These are phyloP conservation scores for Hymenoscyphus linearis DNA, from an alignment of 2,329 filamentous ascomycete genomes.

Conservation along the genomic window DNA sequence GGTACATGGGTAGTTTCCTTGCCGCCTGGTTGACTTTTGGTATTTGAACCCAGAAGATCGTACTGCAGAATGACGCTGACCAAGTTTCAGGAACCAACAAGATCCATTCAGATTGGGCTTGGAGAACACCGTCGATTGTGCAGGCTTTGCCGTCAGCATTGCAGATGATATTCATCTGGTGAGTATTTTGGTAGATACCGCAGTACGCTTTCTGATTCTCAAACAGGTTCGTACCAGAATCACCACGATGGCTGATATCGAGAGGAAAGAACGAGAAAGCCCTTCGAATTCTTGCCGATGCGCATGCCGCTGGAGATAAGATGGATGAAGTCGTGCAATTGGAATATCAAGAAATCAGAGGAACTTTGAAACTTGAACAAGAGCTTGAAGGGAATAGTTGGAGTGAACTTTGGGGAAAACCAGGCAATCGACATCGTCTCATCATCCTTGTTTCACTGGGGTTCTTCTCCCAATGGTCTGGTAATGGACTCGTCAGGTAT, in stretches of 20 bases:
- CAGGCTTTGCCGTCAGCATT: constrained; percentile 29
- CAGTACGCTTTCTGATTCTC: constrained; percentile 5
- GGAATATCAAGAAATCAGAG: constrained; percentile 40
- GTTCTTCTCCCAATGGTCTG: constrained; percentile 54
- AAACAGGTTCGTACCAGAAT: constrained; percentile 34
- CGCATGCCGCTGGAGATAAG: constrained; percentile 37
- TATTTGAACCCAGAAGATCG: constrained; percentile 13
- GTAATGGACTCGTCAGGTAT: constrained; percentile 41
- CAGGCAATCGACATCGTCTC: constrained; percentile 49
- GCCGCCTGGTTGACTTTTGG: constrained; percentile 42
- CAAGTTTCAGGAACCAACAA: constrained; percentile 33
- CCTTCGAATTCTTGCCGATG: constrained; percentile 43
- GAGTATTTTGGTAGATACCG: not conserved
- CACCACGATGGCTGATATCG: constrained; percentile 36
- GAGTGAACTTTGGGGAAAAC: constrained; percentile 43
- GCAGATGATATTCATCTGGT: constrained; percentile 28
- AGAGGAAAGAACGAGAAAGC: constrained; percentile 46
- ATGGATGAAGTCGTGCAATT: constrained; percentile 37
- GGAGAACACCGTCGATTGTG: constrained; percentile 32
- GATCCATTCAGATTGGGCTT: constrained; percentile 32
- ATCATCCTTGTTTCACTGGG: constrained; percentile 48
- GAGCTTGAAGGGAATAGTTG: constrained; percentile 42
- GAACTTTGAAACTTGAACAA: constrained; percentile 40
- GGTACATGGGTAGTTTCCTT: constrained; percentile 40
- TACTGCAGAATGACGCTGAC: constrained; percentile 1